phyloP scores from a whole-genome alignment of 169 alveolate genomes.

The Miamiensis avidus region DNA sequence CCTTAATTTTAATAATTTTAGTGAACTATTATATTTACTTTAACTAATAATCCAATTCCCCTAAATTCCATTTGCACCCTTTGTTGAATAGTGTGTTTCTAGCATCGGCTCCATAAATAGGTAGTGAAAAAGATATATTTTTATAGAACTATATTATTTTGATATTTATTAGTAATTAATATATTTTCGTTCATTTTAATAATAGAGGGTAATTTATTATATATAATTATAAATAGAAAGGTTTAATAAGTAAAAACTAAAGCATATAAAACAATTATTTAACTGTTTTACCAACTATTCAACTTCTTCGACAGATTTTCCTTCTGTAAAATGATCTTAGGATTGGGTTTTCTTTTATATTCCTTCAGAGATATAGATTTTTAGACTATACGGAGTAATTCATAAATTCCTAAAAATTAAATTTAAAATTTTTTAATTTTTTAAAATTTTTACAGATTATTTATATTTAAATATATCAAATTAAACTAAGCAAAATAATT shows the following conservation, averaged over 20 bases:
- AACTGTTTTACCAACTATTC: conserved; percentile 49
- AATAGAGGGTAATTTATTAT: too few species aligned
- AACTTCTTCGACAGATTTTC: conserved; percentile 40
- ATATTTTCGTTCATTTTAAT: too few species aligned
- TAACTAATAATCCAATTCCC: conserved; percentile 46
- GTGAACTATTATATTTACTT: conserved; percentile 11
- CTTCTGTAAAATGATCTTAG: conserved; percentile 35
- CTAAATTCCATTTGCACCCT: conserved; percentile 61
- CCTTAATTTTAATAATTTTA: too few species aligned
- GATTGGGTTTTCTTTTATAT: conserved; percentile 42
- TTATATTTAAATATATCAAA: too few species aligned
- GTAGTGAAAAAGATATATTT: conserved; percentile 65
- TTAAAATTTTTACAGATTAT: not conserved
- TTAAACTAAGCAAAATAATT: not conserved
- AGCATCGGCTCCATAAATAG: conserved; percentile 81
- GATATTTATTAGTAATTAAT: not conserved
- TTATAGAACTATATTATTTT: conserved; percentile 62
- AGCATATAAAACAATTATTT: not conserved
- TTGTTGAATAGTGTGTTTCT: conserved; percentile 58
- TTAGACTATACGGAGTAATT: conserved; percentile 55
- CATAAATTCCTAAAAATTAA: conserved; percentile 52
- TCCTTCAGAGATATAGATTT: conserved; percentile 55
- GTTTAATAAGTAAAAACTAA: too few species aligned
- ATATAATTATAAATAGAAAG: too few species aligned
- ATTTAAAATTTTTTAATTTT: too few species aligned